These are phyloP conservation scores for Magnolia kwangsiensis DNA, from an alignment of 164 flowering plant genomes.

Conservation along the genomic window DNA sequence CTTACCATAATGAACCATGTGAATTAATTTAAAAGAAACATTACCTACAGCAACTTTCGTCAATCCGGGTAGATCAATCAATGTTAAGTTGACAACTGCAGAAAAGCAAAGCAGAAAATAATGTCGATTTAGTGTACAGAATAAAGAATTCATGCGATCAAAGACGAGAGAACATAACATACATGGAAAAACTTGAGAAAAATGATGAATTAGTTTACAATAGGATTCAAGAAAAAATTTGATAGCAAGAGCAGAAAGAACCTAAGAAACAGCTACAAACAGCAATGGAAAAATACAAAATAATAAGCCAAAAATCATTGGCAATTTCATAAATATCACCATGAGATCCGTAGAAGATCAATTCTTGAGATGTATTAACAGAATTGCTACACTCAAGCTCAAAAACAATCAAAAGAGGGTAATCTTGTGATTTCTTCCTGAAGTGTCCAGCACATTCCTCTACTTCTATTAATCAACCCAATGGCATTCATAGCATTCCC, in stretches of 20 bases:
- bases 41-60: slow-evolving; percentile 98
- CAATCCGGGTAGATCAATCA: slow-evolving; percentile 97
- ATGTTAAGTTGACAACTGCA: slow-evolving; percentile 92
- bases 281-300: not conserved
- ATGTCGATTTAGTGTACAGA: not conserved
- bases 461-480: too few species aligned
- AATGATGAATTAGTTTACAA: not conserved
- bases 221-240: not conserved
- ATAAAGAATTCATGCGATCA: not conserved
- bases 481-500: too few species aligned
- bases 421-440: too few species aligned
- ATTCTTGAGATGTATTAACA: too few species aligned
- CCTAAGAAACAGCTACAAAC: not conserved
- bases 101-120: slow-evolving; percentile 3
- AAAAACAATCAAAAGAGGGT: too few species aligned
- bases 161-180: not conserved
- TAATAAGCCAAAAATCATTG: too few species aligned
- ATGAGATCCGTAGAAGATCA: too few species aligned
- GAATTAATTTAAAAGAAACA: slow-evolving; percentile 7
- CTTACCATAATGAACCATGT: not conserved
- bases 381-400: too few species aligned
- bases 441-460: too few species aligned
- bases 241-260: not conserved
- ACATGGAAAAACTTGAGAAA: not conserved
- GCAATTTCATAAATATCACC: too few species aligned